phyloP scores from a whole-genome alignment of 75 land plant species.

The Picea glauca region DNA sequence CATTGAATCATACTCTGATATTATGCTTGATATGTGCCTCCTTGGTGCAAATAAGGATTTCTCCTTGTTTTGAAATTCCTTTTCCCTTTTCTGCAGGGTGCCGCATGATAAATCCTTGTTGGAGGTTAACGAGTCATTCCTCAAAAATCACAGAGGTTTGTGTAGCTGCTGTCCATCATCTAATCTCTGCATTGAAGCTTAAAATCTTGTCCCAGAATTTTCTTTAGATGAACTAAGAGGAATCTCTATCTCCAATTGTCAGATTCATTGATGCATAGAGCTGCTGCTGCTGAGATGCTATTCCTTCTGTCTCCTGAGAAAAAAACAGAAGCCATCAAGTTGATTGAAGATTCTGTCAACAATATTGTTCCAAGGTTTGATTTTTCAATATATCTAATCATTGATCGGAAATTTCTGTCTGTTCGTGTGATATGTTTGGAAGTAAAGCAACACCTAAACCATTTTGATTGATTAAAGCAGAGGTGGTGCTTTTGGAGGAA shows the following conservation, averaged over 20 bases:
- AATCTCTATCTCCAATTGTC: background rate
- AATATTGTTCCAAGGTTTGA: slow-evolving; percentile 23
- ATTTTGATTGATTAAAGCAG: slow-evolving; percentile 23
- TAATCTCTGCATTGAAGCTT: background rate
- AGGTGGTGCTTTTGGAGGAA: slow-evolving; percentile 41
- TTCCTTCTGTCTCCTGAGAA: slow-evolving; percentile 62
- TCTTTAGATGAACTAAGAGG: background rate
- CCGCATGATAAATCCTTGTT: slow-evolving; percentile 60
- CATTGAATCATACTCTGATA: background rate
- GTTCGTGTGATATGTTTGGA: background rate
- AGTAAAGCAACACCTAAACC: background rate
- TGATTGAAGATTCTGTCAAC: slow-evolving; percentile 74
- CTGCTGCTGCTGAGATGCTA: slow-evolving; percentile 90
- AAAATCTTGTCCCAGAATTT: background rate
- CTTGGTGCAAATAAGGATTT: slow-evolving; percentile 6
- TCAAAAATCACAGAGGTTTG: slow-evolving; percentile 73
- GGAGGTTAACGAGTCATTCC: slow-evolving; percentile 65
- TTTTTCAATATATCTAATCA: too few relatives aligned
- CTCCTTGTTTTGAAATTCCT: background rate
- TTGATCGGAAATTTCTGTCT: background rate
- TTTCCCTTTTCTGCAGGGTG: slow-evolving; percentile 37
- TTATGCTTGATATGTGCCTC: background rate
- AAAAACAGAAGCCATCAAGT: slow-evolving; percentile 59
- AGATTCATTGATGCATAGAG: slow-evolving; percentile 95
- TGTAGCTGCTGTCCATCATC: background rate